Conservation (phyloP, 306 rosid genomes). For the Coriaria nepalensis region DNA sequence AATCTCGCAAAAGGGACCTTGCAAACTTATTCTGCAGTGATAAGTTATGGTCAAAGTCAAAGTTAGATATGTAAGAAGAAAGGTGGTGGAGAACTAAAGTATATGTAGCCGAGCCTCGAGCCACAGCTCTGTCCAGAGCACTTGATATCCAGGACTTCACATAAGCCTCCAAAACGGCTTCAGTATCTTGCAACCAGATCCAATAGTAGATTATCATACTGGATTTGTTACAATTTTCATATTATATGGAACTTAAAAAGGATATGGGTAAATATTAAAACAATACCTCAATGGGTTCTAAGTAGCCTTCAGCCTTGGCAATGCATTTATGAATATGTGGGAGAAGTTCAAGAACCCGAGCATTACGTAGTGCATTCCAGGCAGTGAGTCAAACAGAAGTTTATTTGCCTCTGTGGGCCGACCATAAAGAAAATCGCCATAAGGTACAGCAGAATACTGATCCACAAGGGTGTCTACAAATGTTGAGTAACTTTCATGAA, state of each 20-base stretch:
- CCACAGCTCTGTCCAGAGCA: conserved; percentile 72
- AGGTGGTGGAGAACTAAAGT: conserved; percentile 65
- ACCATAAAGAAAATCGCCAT: conserved; percentile 67
- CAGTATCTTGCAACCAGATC: conserved; percentile 46
- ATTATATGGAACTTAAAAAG: not conserved
- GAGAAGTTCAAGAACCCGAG: conserved; percentile 78
- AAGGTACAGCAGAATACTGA: conserved; percentile 77
- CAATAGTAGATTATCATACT: not conserved
- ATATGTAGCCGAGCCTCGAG: conserved; percentile 57
- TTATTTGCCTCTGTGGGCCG: conserved; percentile 75
- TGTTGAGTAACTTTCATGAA: conserved; percentile 59
- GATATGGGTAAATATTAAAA: not conserved
- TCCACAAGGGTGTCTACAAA: conserved; percentile 77
- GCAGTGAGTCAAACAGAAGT: conserved; percentile 59
- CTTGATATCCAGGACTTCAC: conserved; percentile 77
- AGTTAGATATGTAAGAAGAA: conserved; percentile 48
- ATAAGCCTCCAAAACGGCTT: conserved; percentile 61
- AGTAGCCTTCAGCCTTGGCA: conserved; percentile 63
- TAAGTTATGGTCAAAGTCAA: conserved; percentile 27
- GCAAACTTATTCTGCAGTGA: conserved; percentile 55
- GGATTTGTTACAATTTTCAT: not conserved
- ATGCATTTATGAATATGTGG: conserved; percentile 68
- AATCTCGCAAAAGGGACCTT: conserved; percentile 66
- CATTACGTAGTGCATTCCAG: conserved; percentile 65
- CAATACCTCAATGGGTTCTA: conserved; percentile 74